Conservation (phyloP, 2,329 filamentous ascomycete genomes). For the Colletotrichum tropicale region DNA sequence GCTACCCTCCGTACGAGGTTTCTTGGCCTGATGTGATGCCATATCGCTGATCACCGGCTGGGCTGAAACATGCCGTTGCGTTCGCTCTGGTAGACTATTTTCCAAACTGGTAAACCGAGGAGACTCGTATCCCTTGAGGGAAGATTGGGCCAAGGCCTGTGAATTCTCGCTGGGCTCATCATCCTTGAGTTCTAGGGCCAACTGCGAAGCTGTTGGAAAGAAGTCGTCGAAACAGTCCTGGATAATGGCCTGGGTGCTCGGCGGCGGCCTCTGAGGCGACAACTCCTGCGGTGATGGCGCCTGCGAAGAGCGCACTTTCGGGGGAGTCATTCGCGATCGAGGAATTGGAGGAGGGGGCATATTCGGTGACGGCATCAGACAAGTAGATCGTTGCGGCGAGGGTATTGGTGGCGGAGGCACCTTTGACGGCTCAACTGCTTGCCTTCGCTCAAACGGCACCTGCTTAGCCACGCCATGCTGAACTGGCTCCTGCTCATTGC, state of each 20-base stretch:
- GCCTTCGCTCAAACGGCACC: not conserved
- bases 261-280: constrained; percentile 29
- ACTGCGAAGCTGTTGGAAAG: constrained; percentile 61
- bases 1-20: not conserved
- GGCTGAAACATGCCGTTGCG: not conserved
- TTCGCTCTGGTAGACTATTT: not conserved
- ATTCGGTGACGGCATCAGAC: not conserved
- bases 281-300: constrained; percentile 15
- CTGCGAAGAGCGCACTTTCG: constrained; percentile 18
- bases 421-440: not conserved
- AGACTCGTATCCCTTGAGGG: too few relatives aligned
- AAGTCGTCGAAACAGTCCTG: constrained; percentile 54
- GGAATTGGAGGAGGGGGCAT: not conserved
- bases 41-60: not conserved
- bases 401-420: not conserved
- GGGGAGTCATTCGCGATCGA: not conserved
- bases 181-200: constrained; percentile 54
- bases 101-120: not conserved
- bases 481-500: not conserved
- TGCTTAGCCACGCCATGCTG: not conserved
- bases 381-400: too few relatives aligned
- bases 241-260: constrained; percentile 59
- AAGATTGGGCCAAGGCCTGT: not conserved
- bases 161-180: not conserved
- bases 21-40: not conserved